phyloP scores from a whole-genome alignment of 371 early-diverging fungal species.

The Fennellomyces sp. region DNA sequence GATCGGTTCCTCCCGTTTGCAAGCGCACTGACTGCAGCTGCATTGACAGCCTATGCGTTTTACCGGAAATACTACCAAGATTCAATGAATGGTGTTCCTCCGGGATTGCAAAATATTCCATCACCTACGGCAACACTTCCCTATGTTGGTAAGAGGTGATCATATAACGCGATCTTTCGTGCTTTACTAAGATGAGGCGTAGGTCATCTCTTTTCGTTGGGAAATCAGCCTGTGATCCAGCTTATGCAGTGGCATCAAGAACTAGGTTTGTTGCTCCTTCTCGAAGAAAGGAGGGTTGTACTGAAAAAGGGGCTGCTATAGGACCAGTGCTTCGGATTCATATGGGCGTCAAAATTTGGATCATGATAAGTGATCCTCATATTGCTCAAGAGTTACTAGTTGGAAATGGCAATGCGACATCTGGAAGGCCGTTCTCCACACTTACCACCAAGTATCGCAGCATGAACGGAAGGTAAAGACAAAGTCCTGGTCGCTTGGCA shows the following conservation, averaged over 20 bases:
- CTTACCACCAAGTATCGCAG: constrained; percentile 13
- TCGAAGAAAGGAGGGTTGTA: neutral
- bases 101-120: neutral
- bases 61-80: constrained; percentile 5
- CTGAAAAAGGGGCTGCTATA: neutral
- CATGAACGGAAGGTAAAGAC: constrained; percentile 18
- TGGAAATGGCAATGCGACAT: constrained; percentile 6
- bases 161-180: neutral
- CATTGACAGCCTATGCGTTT: constrained; percentile 10
- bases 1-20: constrained; percentile 3
- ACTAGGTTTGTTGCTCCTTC: constrained; percentile 6
- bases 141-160: neutral
- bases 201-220: constrained; percentile 10
- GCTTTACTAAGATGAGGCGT: neutral
- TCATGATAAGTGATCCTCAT: constrained; percentile 18
- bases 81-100: neutral
- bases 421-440: constrained; percentile 8
- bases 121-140: neutral
- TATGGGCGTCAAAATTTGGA: constrained; percentile 24
- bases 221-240: neutral
- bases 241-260: constrained; percentile 14
- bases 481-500: neutral
- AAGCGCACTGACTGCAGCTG: constrained; percentile 8
- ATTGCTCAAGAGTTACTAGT: constrained; percentile 26
- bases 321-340: constrained; percentile 15